Percentiles rank a stretch among this genome's conserved stretches.
Conservation (phyloP, 2,329 filamentous ascomycete genomes). For the Alternaria triticimaculans region DNA sequence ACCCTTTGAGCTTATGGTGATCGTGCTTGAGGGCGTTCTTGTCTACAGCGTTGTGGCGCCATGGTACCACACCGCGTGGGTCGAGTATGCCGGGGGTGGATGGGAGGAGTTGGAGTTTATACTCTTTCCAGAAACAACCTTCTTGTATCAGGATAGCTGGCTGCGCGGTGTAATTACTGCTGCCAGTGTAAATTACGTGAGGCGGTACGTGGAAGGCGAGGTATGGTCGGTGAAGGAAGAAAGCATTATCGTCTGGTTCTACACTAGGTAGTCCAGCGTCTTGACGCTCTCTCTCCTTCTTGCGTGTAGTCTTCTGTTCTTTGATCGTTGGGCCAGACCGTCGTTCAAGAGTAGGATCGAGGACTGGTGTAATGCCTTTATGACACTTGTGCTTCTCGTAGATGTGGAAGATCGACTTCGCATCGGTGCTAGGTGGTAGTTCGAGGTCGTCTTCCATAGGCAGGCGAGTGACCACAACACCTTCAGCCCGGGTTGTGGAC, state of each 20-base stretch:
- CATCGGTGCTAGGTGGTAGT: not conserved
- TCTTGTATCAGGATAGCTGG: constrained; percentile 36
- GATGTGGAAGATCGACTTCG: not conserved
- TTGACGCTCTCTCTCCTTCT: constrained; percentile 15
- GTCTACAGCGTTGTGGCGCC: constrained; percentile 27
- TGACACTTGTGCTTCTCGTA: not conserved
- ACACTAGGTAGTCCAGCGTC: constrained; percentile 4
- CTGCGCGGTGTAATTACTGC: constrained; percentile 10
- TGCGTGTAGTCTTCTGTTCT: constrained; percentile 17
- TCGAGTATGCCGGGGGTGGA: constrained; percentile 35
- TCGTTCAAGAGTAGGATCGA: not conserved
- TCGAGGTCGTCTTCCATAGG: not conserved
- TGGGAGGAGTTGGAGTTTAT: constrained; percentile 39
- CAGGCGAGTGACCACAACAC: not conserved
- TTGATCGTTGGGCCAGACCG: constrained; percentile 13
- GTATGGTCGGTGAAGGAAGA: constrained; percentile 41
- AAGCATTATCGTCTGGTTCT: constrained; percentile 18
- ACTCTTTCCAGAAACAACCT: constrained; percentile 36
- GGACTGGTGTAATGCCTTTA: not conserved
- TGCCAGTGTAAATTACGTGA: constrained; percentile 33
- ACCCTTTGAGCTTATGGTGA: constrained; percentile 31
- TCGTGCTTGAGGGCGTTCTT: constrained; percentile 14
- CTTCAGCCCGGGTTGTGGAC: not conserved
- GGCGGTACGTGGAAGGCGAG: constrained; percentile 41
- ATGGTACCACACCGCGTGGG: constrained; percentile 37